Base-by-base conservation (phyloP, 2,329 filamentous ascomycete species). In the Penicillium nordicum region DNA sequence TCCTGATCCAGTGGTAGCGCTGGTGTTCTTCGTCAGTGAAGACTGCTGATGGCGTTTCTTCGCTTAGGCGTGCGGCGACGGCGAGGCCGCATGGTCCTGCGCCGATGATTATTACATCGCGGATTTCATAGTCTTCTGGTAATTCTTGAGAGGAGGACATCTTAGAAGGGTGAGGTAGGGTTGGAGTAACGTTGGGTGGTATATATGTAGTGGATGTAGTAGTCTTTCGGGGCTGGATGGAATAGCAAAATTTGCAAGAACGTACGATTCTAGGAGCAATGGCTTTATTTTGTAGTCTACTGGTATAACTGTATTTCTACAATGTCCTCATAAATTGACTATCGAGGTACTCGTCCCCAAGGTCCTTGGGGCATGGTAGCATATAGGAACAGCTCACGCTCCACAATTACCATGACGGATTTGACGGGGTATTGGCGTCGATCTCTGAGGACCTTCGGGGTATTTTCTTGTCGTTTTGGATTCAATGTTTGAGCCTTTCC, bases 11-110 rank as follows among this genome's bases (percentile, higher is more conserved):
- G 71, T 89, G 85, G 69, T 89, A 93, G n/a, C 89, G 81, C 41
- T 87, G 84, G 66, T 93, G 89, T 67, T 93, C 90, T 63, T 90
- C 88, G 67, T 93, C 89, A 0, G 89, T 92, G 73, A 93, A 93
- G 50, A 92, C 84, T 1, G 89, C 88, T 0, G 87, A 89, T 0
- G 89, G 89, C 0, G 88, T 88, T 53, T 82, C 79, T 72, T 93
- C 89, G 41, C 83, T 81, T 1, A 93, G 80, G 4, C 89, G 82
- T 1, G 88, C 85, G 9, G 90, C 88, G 6, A 88, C 83, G 5
- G 88, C 88, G 4, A 93, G 84, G 5, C 89, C 88, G 61, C 85
- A 88, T 4, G 89, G 88, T 0, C 90, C 89, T 7, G 85, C 88
- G 9, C 89, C 89, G 40, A 92, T 76, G 67, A 91, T 88, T 56